Percentiles rank a stretch among this genome's conserved stretches.
Evolutionary conservation across 192 early-diverging fungal species (phyloP).

Genomic region (Backusella sp.): DNA sequence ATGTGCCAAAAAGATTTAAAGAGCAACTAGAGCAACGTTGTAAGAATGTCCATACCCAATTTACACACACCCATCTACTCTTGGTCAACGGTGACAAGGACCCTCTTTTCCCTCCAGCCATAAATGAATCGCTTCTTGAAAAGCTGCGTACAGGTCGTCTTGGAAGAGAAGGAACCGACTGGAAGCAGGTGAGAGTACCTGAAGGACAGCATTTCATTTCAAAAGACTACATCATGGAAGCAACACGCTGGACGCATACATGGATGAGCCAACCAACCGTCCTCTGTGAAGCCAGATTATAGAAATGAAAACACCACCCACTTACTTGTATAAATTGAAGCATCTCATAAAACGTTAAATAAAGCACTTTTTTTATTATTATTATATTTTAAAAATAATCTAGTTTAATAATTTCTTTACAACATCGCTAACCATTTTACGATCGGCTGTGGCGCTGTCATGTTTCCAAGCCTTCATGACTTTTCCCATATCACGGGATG

Average conservation of each 20-base stretch:
- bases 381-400: neutral
- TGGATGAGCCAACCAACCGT: neutral
- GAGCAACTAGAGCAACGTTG: neutral
- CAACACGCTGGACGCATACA: neutral
- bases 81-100: neutral
- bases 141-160: neutral
- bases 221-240: neutral
- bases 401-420: conserved; percentile 67
- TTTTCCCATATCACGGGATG: conserved; percentile 77
- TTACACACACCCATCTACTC: neutral
- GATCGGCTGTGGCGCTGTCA: conserved; percentile 69
- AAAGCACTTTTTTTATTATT: neutral
- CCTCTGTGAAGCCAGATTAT: neutral
- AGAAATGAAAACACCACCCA: neutral
- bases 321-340: too few species aligned
- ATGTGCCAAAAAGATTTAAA: neutral
- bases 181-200: neutral
- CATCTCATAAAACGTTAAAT: neutral
- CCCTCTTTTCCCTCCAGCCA: neutral
- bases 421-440: conserved; percentile 70
- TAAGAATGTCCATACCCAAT: neutral
- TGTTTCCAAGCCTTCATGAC: conserved; percentile 83
- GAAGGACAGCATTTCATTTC: neutral
- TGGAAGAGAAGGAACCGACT: neutral
- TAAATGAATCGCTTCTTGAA: neutral